Evolutionary conservation across 768 basidiomycete genomes (phyloP), one percentile per base, ranked within the genome.

Genomic region (Kwoniella newhampshirensis): DNA sequence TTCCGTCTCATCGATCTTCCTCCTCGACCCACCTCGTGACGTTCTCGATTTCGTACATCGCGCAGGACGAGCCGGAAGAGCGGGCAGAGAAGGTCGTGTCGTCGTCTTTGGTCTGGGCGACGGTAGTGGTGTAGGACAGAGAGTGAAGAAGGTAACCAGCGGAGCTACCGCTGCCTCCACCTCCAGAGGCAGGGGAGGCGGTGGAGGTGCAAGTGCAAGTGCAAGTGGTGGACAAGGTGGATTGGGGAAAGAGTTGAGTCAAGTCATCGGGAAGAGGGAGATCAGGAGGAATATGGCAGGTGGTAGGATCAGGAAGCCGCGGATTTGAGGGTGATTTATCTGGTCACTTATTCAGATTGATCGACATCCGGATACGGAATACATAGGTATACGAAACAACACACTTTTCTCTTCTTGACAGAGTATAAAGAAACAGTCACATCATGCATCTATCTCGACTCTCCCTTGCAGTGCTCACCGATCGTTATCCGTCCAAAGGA

Each of bases 1-100:
- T 0, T 45, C 56, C n/a, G 84, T 94, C 64, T 81, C 82, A 60
- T 85, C 92, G 66, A 87, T 94, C 2, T 87, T 96, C 74, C 86
- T 94, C 62, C 81, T 89, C 21, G 92, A 94, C 64, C 84, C 88
- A 68, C 91, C 92, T 18, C 79, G 87, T 63, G 93, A 91, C 72
- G 88, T 87, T 81, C 82, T 93, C 36, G 92, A 96, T 75, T 93
- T 94, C 73, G 74, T 96, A 58, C 92, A 96, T 77, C 85, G 92
- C 3, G 92, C 92, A 0, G 92, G 92, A 15, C 79, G 92, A 44
- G 82, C 87, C 0, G 91, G 86, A 1, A 79, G 91, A 27, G 89
- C 89, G 2, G 78, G 77, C 3, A 48, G 66, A 30, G 36, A 30
- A 20, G 75, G 76, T 2, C 61, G 67, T 21, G 71, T 78, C 3